These are phyloP conservation scores for Syncephalastrum racemosum DNA, from an alignment of 371 early-diverging fungal genomes.

Conservation along the genomic window DNA sequence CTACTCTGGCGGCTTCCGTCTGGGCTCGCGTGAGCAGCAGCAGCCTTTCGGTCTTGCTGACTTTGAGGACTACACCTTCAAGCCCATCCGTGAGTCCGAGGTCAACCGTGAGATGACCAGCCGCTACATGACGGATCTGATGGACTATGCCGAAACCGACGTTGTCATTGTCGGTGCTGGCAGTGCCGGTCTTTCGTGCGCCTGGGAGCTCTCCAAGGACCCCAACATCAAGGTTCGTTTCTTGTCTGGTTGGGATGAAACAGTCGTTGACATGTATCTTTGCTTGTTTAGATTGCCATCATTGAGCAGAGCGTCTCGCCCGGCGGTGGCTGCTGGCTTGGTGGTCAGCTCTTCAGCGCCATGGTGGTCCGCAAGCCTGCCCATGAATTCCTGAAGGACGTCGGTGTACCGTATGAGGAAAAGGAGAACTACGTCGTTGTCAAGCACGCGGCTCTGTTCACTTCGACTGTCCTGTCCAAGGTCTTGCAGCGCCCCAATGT, in stretches of 20 bases:
- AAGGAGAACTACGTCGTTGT: slow-evolving; percentile 75
- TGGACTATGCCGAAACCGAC: slow-evolving; percentile 67
- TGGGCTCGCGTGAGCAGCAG: slow-evolving; percentile 26
- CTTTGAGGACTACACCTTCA: slow-evolving; percentile 48
- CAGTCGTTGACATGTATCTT: not conserved
- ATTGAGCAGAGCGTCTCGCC: slow-evolving; percentile 70
- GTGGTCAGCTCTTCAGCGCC: slow-evolving; percentile 74
- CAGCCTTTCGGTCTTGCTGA: slow-evolving; percentile 25
- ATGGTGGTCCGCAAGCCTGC: slow-evolving; percentile 75
- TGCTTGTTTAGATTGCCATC: slow-evolving; percentile 60
- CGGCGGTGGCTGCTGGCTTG: slow-evolving; percentile 78
- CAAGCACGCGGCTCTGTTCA: slow-evolving; percentile 74
- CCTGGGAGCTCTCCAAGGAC: slow-evolving; percentile 69
- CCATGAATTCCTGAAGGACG: slow-evolving; percentile 62
- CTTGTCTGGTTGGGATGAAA: not conserved
- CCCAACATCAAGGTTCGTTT: slow-evolving; percentile 37
- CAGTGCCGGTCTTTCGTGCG: slow-evolving; percentile 59
- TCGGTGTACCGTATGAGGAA: slow-evolving; percentile 72
- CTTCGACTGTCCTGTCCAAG: slow-evolving; percentile 74
- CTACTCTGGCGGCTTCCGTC: slow-evolving; percentile 28
- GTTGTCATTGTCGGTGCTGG: slow-evolving; percentile 80
- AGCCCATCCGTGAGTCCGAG: slow-evolving; percentile 64
- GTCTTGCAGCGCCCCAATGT: slow-evolving; percentile 67
- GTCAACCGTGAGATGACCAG: slow-evolving; percentile 74
- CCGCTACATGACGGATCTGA: slow-evolving; percentile 68